Conservation (phyloP, 495 filamentous ascomycete genomes). For the Trichoderma parareesei region DNA sequence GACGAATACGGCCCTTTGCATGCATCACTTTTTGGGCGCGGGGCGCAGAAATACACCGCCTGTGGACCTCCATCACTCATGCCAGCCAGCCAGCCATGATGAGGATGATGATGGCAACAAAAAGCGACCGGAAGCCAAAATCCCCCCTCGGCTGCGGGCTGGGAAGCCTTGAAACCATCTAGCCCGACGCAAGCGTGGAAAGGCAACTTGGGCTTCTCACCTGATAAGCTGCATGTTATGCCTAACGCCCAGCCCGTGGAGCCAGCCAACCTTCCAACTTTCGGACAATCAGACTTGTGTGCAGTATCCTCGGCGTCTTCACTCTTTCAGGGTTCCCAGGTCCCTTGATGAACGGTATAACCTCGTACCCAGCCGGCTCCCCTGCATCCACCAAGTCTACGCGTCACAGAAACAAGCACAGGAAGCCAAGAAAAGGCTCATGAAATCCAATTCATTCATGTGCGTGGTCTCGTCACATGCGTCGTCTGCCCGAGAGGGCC, state of each 20-base stretch:
- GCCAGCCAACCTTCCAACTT: background rate
- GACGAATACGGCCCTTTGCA: constrained; percentile 5
- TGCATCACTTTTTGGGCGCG: background rate
- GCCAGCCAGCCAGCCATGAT: background rate
- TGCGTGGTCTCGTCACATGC: background rate
- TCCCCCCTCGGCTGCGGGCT: too few relatives aligned
- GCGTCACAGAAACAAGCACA: background rate
- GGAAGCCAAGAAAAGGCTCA: background rate
- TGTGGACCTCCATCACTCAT: background rate
- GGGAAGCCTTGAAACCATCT: background rate
- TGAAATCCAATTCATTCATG: too few relatives aligned
- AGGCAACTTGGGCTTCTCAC: background rate
- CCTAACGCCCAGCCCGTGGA: background rate
- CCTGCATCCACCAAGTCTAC: background rate
- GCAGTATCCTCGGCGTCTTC: too few relatives aligned
- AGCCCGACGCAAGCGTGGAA: background rate
- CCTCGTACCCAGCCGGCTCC: background rate
- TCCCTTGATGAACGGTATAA: too few relatives aligned
- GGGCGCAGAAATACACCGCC: constrained; percentile 1
- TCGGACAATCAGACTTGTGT: background rate
- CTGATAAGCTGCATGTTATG: constrained; percentile 5
- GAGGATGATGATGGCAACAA: background rate
- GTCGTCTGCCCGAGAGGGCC: constrained; percentile 1
- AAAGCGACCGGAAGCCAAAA: background rate
- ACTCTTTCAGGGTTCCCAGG: too few relatives aligned